Evolutionary conservation across 371 early-diverging fungal species (phyloP), one percentile per base, ranked within the genome.

Genomic region (Haplosporangium sp.): DNA sequence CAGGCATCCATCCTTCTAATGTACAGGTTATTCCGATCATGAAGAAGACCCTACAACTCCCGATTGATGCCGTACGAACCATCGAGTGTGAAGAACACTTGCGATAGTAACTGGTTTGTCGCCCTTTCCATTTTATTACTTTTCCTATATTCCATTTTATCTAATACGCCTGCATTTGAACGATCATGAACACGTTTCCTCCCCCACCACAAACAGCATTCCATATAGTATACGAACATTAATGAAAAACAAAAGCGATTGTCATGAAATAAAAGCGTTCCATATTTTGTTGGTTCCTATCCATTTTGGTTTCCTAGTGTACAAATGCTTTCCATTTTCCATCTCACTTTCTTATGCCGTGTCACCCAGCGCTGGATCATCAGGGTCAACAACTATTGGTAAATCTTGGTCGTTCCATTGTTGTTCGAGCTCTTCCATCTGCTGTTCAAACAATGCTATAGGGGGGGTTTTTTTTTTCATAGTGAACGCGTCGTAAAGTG

Each of bases 351-450:
- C 54, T 36, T 54, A 59, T 29, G 50, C 8, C 54, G 53, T 23
- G 20, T 50, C 57, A 37, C 55, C 47, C 53, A 41, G 23, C 14
- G 68, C 23, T 2, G 64, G 20, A 6, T 70, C 64, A 12, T 40
- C 29, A 4, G 54, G 55, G 43, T 72, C 72, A 14, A 45, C 20
- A 2, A 61, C 66, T 36, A 50, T 52, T 8, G 72, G 72, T 40
- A 72, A 40, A 54, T 79, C 73, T 42, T 54, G 55, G 50, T 69
- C 73, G 7, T 53, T 62, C 80, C 80, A 79, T 50, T 79, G 64
- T 42, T 69, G 69, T 20, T 79, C 80, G 66, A 67, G 64, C 45
- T 65, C 60, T 5, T 61, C 54, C 42, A 65, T 55, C 11, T 79
- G 65, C 42, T 77, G 77, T 41, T 75, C 76, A 62, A 54, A 75